Percentiles rank a stretch among this genome's conserved stretches.
These are phyloP conservation scores for Fusarium buharicum DNA, from an alignment of 2,329 filamentous ascomycete genomes.

Conservation along the genomic window DNA sequence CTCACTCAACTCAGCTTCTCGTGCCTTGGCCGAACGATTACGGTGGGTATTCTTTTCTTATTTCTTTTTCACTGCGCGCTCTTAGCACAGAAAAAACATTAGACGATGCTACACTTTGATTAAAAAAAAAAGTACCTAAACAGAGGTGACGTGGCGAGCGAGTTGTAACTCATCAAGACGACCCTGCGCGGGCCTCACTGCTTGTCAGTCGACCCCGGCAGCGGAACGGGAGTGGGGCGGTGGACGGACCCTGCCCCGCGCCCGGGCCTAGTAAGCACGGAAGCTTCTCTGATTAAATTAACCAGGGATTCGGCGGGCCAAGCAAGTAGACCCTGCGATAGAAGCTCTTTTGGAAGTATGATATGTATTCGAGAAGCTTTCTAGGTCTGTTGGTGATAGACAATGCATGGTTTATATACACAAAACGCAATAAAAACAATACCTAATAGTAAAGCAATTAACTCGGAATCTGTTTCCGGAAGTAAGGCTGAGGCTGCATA, in stretches of 20 bases:
- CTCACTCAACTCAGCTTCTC: constrained; percentile 13
- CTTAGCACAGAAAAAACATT: neutral
- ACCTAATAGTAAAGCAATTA: neutral
- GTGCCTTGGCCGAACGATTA: constrained; percentile 17
- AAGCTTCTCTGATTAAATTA: constrained; percentile 4
- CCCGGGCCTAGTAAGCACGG: constrained; percentile 9
- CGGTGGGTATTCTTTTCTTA: constrained; percentile 12
- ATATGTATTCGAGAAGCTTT: constrained; percentile 3
- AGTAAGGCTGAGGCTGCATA: neutral
- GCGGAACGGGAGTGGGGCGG: constrained; percentile 33
- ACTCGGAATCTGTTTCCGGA: constrained; percentile 1
- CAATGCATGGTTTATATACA: too few relatives aligned
- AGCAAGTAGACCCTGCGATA: constrained; percentile 1
- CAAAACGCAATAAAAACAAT: neutral
- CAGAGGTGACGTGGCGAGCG: constrained; percentile 30
- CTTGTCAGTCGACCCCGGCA: constrained; percentile 24
- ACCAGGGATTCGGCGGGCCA: neutral
- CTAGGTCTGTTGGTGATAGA: neutral
- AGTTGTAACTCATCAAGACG: constrained; percentile 6
- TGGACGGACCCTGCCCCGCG: constrained; percentile 19
- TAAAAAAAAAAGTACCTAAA: constrained; percentile 10
- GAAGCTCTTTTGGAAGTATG: constrained; percentile 4
- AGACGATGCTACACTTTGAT: constrained; percentile 2
- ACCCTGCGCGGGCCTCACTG: constrained; percentile 11
- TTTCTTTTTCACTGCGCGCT: neutral